Base-by-base conservation (phyloP, 305 asterid genomes). In the Plantago coronopus region DNA sequence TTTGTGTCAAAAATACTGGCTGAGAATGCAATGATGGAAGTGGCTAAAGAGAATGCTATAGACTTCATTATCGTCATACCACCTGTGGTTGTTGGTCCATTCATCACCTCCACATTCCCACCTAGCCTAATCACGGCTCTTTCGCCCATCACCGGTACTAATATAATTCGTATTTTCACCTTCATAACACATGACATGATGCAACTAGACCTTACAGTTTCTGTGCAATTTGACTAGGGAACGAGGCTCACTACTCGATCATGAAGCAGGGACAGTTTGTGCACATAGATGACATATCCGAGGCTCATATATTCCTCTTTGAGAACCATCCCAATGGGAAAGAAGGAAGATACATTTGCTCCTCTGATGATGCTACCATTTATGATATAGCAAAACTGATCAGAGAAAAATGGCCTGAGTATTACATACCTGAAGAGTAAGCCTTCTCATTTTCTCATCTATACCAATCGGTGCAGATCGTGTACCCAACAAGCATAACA, bases 81-180 rank as follows among this genome's bases (percentile, higher is more conserved):
- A 34, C 80, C 95, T 4, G 69, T 91, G 40, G 98, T 88, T 17
- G 96, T 88, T 22, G 98, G 98, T 17, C 90, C 95, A 63, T 91
- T 88, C 72, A 81, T 84, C 79, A 77, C 44, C 44, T 85, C 87
- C 17, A 63, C 86, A 15, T 73, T 88, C 75, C 96, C 98, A 61
- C 95, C 95, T 3, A 91, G 98, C 83, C 81, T 91, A 38, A 76
- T 81, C 70, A 88, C 96, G 37, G 95, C 95, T 29, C 96, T 91
- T 64, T 84, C 96, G 20, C 82, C 82, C 34, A 81, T 91, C 47
- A 86, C 89, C 7, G 94, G 98, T 88, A 62, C 54, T n/a, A 46
- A 48, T 19, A 18, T 48, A 17, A 22, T 17, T 0, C 3, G 17
- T 17, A 14, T 17, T 20, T 23, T 47, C 31, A 20, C 34, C 20